Conservation (phyloP, 2,329 filamentous ascomycete species). For the Neobulgaria alba region DNA sequence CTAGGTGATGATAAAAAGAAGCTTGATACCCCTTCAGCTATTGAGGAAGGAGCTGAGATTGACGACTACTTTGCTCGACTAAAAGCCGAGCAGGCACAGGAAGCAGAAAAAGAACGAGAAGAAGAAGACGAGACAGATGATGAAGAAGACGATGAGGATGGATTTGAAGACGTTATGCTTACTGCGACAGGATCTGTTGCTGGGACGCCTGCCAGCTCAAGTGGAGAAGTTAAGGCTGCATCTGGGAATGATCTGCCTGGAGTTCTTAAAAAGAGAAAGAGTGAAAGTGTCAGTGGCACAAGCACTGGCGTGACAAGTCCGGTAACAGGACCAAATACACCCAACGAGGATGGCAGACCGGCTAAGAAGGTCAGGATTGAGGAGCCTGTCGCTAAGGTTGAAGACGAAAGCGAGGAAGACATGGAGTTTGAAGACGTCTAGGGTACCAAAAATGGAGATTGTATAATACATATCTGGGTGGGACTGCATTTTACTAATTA, state of each 20-base stretch:
- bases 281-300: conserved; percentile 24
- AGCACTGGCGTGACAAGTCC: conserved; percentile 28
- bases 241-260: conserved; percentile 18
- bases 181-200: conserved; percentile 17
- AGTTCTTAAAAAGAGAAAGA: conserved; percentile 23
- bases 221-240: conserved; percentile 12
- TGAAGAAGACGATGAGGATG: conserved; percentile 37
- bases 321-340: conserved; percentile 28
- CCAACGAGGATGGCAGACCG: conserved; percentile 37
- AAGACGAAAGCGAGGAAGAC: conserved; percentile 42
- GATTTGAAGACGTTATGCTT: conserved; percentile 39
- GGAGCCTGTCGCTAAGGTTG: conserved; percentile 31
- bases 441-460: background rate
- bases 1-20: conserved; percentile 41
- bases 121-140: conserved; percentile 42
- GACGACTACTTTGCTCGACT: conserved; percentile 61
- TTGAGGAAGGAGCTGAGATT: conserved; percentile 47
- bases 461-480: too few relatives aligned
- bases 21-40: conserved; percentile 29
- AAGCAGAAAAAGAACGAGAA: conserved; percentile 39
- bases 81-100: conserved; percentile 49
- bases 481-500: too few relatives aligned
- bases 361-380: conserved; percentile 57
- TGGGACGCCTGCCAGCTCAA: conserved; percentile 1
- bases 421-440: conserved; percentile 52